A percentile compares a stretch with the other conserved stretches of the same genome.
phyloP scores from a whole-genome alignment of 768 basidiomycete genomes.

The Tephrocybe sp. region DNA sequence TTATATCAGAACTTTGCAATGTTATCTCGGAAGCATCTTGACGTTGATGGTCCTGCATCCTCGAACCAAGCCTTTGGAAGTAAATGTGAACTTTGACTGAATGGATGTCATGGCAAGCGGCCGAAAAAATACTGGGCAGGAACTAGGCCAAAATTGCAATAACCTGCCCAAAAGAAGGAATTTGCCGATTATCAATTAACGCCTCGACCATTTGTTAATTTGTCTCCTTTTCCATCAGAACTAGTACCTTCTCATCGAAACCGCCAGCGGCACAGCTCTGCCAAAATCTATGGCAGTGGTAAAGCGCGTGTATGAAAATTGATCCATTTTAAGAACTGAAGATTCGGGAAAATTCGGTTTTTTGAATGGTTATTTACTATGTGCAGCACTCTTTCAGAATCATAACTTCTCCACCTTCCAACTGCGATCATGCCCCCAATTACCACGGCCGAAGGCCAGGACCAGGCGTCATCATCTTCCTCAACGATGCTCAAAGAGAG shows the following conservation, averaged over 20 bases:
- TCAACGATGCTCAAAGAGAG: slow-evolving; percentile 75
- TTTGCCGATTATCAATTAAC: background rate
- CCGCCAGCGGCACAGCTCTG: no score
- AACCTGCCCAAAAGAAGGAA: slow-evolving; percentile 5
- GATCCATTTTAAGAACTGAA: slow-evolving; percentile 6
- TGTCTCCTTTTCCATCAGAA: no score
- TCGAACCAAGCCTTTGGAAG: background rate
- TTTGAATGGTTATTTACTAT: slow-evolving; percentile 14
- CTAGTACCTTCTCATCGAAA: no score
- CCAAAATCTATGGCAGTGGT: no score
- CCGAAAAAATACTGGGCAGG: no score
- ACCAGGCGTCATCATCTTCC: slow-evolving; percentile 40
- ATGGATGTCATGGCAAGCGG: no score
- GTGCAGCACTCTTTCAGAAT: slow-evolving; percentile 22
- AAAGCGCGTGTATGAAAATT: slow-evolving; percentile 4
- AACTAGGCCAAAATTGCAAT: no score
- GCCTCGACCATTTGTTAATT: no score
- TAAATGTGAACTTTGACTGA: background rate
- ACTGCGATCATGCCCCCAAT: slow-evolving; percentile 48
- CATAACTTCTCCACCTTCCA: slow-evolving; percentile 24
- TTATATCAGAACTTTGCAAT: slow-evolving; percentile 24
- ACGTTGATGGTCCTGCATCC: background rate
- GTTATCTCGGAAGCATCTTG: slow-evolving; percentile 12
- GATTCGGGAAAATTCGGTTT: slow-evolving; percentile 40
- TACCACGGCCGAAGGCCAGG: slow-evolving; percentile 41